Percentiles rank a stretch among this genome's conserved stretches.
Evolutionary conservation across 768 basidiomycete genomes (phyloP).

Genomic region (Leucosporidium scottii): DNA sequence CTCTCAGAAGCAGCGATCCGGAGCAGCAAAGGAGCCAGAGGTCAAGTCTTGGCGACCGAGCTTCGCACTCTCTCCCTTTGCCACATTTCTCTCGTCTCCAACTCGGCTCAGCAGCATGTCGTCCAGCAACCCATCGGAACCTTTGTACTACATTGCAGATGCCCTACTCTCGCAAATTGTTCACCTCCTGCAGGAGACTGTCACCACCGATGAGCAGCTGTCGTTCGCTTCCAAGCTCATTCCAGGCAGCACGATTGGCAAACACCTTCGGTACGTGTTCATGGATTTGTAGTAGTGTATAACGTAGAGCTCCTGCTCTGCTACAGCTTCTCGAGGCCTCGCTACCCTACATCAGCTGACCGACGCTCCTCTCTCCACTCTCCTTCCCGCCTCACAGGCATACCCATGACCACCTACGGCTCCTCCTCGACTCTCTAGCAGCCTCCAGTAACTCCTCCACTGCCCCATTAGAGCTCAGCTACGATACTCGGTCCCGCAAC

Average conservation of each 20-base stretch:
- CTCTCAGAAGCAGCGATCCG: too few relatives aligned
- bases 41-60: too few relatives aligned
- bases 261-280: slow-evolving; percentile 28
- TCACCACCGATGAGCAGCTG: slow-evolving; percentile 19
- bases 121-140: slow-evolving; percentile 3
- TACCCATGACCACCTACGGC: slow-evolving; percentile 27
- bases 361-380: background rate
- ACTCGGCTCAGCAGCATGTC: background rate
- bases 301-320: too few relatives aligned
- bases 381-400: slow-evolving; percentile 3
- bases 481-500: slow-evolving; percentile 29
- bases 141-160: background rate
- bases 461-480: slow-evolving; percentile 7
- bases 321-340: too few relatives aligned
- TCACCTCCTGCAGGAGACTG: slow-evolving; percentile 6
- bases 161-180: slow-evolving; percentile 3
- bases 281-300: too few relatives aligned
- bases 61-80: too few relatives aligned
- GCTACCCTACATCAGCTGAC: too few relatives aligned
- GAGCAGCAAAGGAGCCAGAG: too few relatives aligned
- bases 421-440: slow-evolving; percentile 20
- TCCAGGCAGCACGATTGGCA: slow-evolving; percentile 28
- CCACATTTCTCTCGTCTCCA: too few relatives aligned
- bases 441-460: background rate
- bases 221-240: background rate